phyloP scores from a whole-genome alignment of 169 alveolate species.

The Plasmodium blacklocki region DNA sequence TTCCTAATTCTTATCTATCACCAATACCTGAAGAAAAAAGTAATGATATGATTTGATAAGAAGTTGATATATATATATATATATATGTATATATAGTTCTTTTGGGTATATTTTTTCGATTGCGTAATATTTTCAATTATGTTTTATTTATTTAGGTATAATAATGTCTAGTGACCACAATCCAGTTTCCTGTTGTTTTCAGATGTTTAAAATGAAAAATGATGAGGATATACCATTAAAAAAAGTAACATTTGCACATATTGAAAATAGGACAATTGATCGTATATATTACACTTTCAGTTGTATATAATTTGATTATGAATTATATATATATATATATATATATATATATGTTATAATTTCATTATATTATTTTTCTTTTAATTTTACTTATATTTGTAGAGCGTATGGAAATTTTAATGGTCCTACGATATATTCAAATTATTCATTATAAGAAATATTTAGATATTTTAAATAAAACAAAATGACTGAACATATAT shows the following conservation, averaged over 20 bases:
- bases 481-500: too few species aligned
- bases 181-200: constrained; percentile 85
- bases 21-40: constrained; percentile 77
- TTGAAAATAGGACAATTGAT: neutral
- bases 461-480: too few species aligned
- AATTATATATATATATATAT: neutral
- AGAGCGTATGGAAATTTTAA: constrained; percentile 42
- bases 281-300: neutral
- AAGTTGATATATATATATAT: neutral
- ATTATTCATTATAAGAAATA: too few species aligned
- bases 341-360: neutral
- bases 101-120: too few species aligned
- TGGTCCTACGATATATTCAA: neutral
- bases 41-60: constrained; percentile 1
- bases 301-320: neutral
- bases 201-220: constrained; percentile 71
- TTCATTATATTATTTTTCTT: too few species aligned
- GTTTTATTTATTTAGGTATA: constrained; percentile 47
- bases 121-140: neutral
- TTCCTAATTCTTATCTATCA: constrained; percentile 78
- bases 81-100: neutral
- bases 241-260: constrained; percentile 26
- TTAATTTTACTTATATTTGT: neutral
- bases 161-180: constrained; percentile 85
- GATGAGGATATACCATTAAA: constrained; percentile 59